Evolutionary conservation across 1,139 yeast genomes (phyloP).

Genomic region (Saccharomyces uvarum): DNA sequence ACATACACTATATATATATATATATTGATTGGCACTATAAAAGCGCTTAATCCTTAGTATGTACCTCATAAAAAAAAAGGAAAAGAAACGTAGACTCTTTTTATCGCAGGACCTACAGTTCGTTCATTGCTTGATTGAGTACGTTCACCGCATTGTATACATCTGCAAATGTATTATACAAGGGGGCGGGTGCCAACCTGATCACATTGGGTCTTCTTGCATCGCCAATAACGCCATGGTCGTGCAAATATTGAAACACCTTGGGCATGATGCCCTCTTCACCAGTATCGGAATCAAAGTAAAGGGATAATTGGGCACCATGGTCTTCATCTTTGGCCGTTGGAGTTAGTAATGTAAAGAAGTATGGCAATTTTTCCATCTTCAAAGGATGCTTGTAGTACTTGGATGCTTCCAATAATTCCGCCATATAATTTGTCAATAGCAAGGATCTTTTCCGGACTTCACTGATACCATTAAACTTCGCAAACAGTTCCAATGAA

Average conservation of each 20-base stretch:
- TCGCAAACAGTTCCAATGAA: constrained; percentile 53
- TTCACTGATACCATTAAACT: constrained; percentile 55
- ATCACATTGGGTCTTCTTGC: constrained; percentile 86
- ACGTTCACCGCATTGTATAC: constrained; percentile 42
- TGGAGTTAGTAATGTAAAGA: constrained; percentile 71
- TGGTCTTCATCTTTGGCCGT: constrained; percentile 41
- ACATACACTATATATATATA: not conserved
- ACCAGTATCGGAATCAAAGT: constrained; percentile 47
- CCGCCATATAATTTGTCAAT: constrained; percentile 53
- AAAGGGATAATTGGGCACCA: constrained; percentile 75
- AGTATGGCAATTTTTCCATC: constrained; percentile 23
- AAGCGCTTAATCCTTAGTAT: not conserved
- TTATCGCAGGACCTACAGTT: not conserved
- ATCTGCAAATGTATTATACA: constrained; percentile 71
- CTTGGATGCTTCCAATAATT: constrained; percentile 38
- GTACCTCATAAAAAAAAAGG: not conserved
- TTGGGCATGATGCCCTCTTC: constrained; percentile 54
- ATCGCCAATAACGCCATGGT: constrained; percentile 67
- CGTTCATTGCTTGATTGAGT: constrained; percentile 40
- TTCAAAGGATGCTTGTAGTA: constrained; percentile 35
- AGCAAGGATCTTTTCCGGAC: constrained; percentile 51
- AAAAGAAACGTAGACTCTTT: not conserved
- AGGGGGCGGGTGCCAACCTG: constrained; percentile 74
- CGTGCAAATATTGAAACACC: constrained; percentile 43
- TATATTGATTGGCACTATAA: not conserved